Percentiles rank a stretch among this genome's conserved stretches.
Evolutionary conservation across 371 early-diverging fungal species (phyloP).

Genomic region (Batrachochytrium dendrobatidis): DNA sequence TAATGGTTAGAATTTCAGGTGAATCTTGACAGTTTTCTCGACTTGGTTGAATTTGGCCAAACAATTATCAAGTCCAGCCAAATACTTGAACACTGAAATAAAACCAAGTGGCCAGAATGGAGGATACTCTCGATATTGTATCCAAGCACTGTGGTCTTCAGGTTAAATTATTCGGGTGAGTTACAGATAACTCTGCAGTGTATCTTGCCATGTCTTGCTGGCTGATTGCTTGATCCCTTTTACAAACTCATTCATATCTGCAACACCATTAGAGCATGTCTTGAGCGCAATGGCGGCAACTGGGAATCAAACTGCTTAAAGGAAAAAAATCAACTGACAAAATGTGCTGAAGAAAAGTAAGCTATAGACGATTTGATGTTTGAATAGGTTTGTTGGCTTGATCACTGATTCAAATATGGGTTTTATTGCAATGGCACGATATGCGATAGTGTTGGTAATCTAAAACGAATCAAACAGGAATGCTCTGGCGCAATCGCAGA

Average conservation of each 20-base stretch:
- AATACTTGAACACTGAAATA: no score
- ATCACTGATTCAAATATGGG: neutral
- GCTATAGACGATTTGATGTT: neutral
- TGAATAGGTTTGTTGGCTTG: neutral
- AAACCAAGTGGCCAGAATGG: slow-evolving; percentile 40
- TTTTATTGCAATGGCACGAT: no score
- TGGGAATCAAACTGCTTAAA: slow-evolving; percentile 68
- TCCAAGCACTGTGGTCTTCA: slow-evolving; percentile 72
- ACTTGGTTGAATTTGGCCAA: no score
- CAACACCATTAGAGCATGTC: slow-evolving; percentile 40
- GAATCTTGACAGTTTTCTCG: no score
- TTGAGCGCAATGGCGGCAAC: slow-evolving; percentile 61
- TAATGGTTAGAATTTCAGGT: no score
- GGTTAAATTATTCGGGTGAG: slow-evolving; percentile 59
- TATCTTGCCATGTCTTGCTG: neutral
- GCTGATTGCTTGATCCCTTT: no score
- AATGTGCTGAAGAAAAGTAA: slow-evolving; percentile 76
- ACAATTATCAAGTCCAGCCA: no score
- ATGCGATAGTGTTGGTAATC: slow-evolving; percentile 12
- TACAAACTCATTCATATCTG: no score
- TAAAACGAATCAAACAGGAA: slow-evolving; percentile 11
- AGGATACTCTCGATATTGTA: slow-evolving; percentile 62
- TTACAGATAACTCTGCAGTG: neutral
- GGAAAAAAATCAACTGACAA: slow-evolving; percentile 64
- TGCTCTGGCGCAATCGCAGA: slow-evolving; percentile 7